phyloP scores from a whole-genome alignment of 2,329 filamentous ascomycete species.

The Colletotrichum gigasporum region DNA sequence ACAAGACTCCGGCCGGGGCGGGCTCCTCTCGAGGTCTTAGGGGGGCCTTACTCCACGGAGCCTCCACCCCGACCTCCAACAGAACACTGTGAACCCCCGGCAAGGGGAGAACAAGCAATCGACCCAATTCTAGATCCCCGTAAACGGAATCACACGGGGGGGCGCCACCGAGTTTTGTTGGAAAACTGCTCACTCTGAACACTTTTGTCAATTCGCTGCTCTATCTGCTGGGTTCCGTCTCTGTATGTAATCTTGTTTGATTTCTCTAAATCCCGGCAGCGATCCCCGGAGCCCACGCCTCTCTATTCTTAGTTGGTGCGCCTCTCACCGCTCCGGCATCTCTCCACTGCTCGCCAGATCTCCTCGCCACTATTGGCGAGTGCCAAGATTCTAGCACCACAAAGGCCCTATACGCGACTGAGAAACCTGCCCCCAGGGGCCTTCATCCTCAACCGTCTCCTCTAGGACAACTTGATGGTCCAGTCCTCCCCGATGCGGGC shows the following conservation, averaged over 20 bases:
- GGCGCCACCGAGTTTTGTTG: not conserved
- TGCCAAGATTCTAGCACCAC: not conserved
- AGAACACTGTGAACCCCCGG: not conserved
- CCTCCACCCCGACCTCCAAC: not conserved
- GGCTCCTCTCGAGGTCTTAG: too few species aligned
- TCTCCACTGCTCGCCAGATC: not conserved
- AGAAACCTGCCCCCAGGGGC: not conserved
- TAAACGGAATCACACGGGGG: slow-evolving; percentile 11
- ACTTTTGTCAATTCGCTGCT: slow-evolving; percentile 2
- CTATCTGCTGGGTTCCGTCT: not conserved
- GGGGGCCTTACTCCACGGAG: too few species aligned
- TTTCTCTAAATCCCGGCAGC: slow-evolving; percentile 5
- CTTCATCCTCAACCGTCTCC: slow-evolving; percentile 3
- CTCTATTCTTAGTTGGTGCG: slow-evolving; percentile 2
- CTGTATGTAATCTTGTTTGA: not conserved
- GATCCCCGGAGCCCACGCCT: slow-evolving; percentile 7
- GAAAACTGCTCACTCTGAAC: not conserved
- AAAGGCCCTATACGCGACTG: too few species aligned
- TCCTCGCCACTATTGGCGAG: not conserved
- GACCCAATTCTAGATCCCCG: slow-evolving; percentile 2
- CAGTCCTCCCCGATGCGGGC: slow-evolving; percentile 64
- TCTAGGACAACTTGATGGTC: slow-evolving; percentile 49
- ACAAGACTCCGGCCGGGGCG: not conserved
- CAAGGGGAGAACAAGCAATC: not conserved
- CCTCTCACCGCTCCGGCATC: slow-evolving; percentile 14